Evolutionary conservation across 169 alveolate genomes (phyloP), one percentile per base, ranked within the genome.

Genomic region (Perkinsus marinus): DNA sequence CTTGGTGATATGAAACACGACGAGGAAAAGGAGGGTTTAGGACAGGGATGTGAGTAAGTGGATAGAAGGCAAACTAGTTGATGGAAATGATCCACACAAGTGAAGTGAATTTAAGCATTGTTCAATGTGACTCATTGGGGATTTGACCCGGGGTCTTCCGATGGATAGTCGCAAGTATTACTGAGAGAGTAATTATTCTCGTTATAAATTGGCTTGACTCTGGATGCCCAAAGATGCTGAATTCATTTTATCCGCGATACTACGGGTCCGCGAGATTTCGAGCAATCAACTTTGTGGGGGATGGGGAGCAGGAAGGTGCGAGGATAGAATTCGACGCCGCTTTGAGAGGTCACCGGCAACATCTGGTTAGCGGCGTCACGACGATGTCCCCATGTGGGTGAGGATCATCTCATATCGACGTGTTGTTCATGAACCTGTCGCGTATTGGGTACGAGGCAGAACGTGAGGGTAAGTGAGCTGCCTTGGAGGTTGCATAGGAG

Each of bases 261-360:
- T 57, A 57, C 22, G 79, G 93, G 95, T 95, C 96, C 0, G 95
- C 94, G 7, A 97, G 95, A 93, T 37, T 95, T 68, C 91, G 95
- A 41, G 97, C 97, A 36, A 97, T 97, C 7, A 95, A 94, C 46
- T 97, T 97, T 0, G 96, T 95, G 7, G 97, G 97, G 22, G 79
- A 57, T 13, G 79, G 79, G 26, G 5, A 30, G 34, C 7, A 57
- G 79, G 22, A 57, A 16, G 7, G 79, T 0, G 79, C 22, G 36
- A 30, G 36, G 9, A 57, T 57, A 19, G 79, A 57, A 57, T 57
- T 57, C 34, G 79, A 57, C 22, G 79, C 79, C 37, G 0, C 79
- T 2, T 13, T 13, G 34, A 57, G 22, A 26, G 79, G 79, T 19
- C 26, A 30, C 3, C 79, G 79, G 22, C 7, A 16, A 26, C 79